These are phyloP conservation scores for Suillus bovinus DNA, from an alignment of 768 basidiomycete genomes.

Conservation along the genomic window DNA sequence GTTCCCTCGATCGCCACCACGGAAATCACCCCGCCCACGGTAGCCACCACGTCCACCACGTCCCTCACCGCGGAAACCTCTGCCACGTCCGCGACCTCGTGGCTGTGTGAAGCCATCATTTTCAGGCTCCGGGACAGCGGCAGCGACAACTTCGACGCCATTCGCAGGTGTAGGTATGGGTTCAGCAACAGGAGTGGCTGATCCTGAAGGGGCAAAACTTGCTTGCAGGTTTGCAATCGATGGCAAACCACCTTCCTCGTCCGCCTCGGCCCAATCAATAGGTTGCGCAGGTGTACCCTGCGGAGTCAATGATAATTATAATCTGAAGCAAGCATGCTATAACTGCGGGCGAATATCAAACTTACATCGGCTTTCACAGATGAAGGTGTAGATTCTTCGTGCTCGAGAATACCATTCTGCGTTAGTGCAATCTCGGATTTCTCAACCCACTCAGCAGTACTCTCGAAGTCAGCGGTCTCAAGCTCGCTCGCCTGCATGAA, in stretches of 20 bases:
- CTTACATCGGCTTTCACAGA: constrained; percentile 2
- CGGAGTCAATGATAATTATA: constrained; percentile 3
- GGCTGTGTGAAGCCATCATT: constrained; percentile 66
- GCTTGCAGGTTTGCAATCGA: constrained; percentile 75
- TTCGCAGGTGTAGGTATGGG: constrained; percentile 23
- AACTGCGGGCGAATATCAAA: not conserved
- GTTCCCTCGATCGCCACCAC: constrained; percentile 41
- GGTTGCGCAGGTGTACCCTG: constrained; percentile 32
- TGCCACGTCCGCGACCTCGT: constrained; percentile 50
- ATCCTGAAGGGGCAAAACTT: constrained; percentile 72
- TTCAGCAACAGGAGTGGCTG: constrained; percentile 57
- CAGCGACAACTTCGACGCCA: constrained; percentile 24
- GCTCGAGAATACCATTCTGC: constrained; percentile 9
- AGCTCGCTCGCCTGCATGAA: constrained; percentile 86
- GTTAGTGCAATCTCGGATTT: constrained; percentile 39
- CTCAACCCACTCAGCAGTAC: constrained; percentile 58
- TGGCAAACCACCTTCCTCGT: constrained; percentile 79
- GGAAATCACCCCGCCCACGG: constrained; percentile 35
- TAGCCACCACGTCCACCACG: constrained; percentile 42
- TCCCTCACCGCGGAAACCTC: constrained; percentile 42
- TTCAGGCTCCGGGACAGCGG: constrained; percentile 33
- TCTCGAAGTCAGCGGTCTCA: constrained; percentile 53
- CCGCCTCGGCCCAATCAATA: constrained; percentile 78
- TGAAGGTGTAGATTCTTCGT: not conserved
- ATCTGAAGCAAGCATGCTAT: not conserved